These are phyloP conservation scores for Protostelium mycophagum DNA, from an alignment of 78 protist species.

Conservation along the genomic window DNA sequence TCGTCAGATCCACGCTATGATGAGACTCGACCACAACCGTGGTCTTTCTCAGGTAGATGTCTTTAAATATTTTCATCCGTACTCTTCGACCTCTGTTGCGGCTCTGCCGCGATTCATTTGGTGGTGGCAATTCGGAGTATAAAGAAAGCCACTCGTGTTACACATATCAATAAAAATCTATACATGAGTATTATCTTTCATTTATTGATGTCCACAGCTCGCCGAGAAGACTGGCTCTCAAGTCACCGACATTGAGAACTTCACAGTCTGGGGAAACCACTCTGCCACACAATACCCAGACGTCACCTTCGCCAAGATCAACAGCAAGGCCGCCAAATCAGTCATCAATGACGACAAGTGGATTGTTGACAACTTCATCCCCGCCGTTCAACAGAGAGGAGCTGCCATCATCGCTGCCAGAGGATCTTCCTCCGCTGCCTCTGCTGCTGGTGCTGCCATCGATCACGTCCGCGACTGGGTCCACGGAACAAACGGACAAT, in stretches of 20 bases:
- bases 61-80: neutral
- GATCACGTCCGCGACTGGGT: constrained; percentile 76
- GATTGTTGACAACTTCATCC: constrained; percentile 65
- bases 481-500: constrained; percentile 57
- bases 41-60: constrained; percentile 32
- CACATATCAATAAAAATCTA: too few species aligned
- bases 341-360: constrained; percentile 44
- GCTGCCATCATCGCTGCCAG: constrained; percentile 83
- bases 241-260: constrained; percentile 43
- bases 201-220: neutral
- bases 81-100: neutral
- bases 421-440: constrained; percentile 80
- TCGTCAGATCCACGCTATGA: constrained; percentile 63
- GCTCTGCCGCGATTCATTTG: too few species aligned
- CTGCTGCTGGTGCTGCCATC: constrained; percentile 84
- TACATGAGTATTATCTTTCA: too few species aligned
- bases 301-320: constrained; percentile 31
- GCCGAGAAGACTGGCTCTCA: constrained; percentile 17
- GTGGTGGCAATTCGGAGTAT: too few species aligned
- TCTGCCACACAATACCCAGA: constrained; percentile 79
- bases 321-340: constrained; percentile 14
- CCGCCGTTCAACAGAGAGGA: constrained; percentile 89
- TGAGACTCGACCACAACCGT: constrained; percentile 94
- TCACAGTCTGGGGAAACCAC: constrained; percentile 95
- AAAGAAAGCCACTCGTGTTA: too few species aligned